Base-by-base conservation (phyloP, 164 flowering plant species). In the Berberis thunbergii region DNA sequence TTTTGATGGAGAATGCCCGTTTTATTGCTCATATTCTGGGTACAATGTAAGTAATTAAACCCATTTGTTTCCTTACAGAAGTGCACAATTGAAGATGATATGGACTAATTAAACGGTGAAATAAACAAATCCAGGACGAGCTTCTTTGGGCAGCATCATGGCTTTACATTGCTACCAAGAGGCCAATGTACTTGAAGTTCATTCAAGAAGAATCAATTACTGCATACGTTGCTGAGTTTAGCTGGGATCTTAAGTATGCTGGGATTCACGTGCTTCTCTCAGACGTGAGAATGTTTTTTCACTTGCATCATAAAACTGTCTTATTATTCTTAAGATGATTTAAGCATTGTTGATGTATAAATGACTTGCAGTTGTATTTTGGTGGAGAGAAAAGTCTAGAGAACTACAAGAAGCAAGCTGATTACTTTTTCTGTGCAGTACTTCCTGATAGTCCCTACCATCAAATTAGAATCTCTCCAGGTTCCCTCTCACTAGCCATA, bases 191-290 rank as follows among this genome's bases (percentile, higher is more conserved):
- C 64, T 55, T 81, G 13, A 45, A 78, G 40, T 88, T 75, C 70
- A 74, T 92, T 2, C 62, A 73, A 59, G 89, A 86, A 48, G 88
- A 92, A 58, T 63, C 91, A 63, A 80, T 81, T 42, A 80, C 74
- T 66, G 86, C 80, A 4, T 59, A 53, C 50, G 94, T 88, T 0
- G 72, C 82, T 26, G 97, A 93, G 73, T 93, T 84, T 55, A 88
- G 86, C 65, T 93, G 97, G 98, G 98, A 93, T 66, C 86, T 90
- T n/a, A 93, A 93, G 63, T 93, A 84, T 63, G 94, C 98, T 6
- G 98, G 96, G 9, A 85, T 78, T 41, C 94, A 93, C 64, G 62
- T 93, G 62, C 84, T 93, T 61, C 81, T 93, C 11, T 60, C 91
- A 2, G 38, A 77, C 69, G 98, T 92, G 64, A 54, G 64, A 2